Conservation (phyloP, 768 basidiomycete species). For the Gautieria morchelliformis region DNA sequence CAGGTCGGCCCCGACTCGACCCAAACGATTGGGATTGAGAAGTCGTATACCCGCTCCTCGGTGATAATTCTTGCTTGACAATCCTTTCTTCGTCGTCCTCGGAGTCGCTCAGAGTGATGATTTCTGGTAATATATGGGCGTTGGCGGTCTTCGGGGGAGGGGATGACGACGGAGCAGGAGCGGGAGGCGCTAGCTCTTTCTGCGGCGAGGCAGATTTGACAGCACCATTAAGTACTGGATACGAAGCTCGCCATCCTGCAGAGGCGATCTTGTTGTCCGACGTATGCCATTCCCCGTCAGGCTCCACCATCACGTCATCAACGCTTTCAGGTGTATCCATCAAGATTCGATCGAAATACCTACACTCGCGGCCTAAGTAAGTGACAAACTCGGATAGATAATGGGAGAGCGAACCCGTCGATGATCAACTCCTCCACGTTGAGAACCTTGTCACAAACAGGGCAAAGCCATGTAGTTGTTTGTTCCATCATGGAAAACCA, state of each 20-base stretch:
- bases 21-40: constrained; percentile 13
- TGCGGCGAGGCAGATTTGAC: neutral
- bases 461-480: constrained; percentile 93
- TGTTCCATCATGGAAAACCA: constrained; percentile 96
- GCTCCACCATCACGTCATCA: constrained; percentile 90
- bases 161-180: constrained; percentile 15
- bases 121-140: constrained; percentile 30
- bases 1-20: constrained; percentile 19
- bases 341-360: constrained; percentile 84
- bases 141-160: constrained; percentile 12
- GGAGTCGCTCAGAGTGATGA: constrained; percentile 66
- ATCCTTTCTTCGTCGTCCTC: constrained; percentile 63
- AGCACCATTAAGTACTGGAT: constrained; percentile 4
- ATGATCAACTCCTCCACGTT: constrained; percentile 76
- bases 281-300: constrained; percentile 95
- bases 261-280: constrained; percentile 80
- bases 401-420: constrained; percentile 61
- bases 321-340: constrained; percentile 64
- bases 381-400: neutral
- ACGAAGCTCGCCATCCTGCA: constrained; percentile 43
- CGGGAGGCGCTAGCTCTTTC: constrained; percentile 20
- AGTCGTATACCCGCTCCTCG: constrained; percentile 32
- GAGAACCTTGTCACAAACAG: constrained; percentile 78
- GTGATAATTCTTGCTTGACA: constrained; percentile 69
- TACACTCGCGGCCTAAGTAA: constrained; percentile 20